Evolutionary conservation across 2,329 filamentous ascomycete species (phyloP).

Genomic region (Coccinonectria pachysandricola): DNA sequence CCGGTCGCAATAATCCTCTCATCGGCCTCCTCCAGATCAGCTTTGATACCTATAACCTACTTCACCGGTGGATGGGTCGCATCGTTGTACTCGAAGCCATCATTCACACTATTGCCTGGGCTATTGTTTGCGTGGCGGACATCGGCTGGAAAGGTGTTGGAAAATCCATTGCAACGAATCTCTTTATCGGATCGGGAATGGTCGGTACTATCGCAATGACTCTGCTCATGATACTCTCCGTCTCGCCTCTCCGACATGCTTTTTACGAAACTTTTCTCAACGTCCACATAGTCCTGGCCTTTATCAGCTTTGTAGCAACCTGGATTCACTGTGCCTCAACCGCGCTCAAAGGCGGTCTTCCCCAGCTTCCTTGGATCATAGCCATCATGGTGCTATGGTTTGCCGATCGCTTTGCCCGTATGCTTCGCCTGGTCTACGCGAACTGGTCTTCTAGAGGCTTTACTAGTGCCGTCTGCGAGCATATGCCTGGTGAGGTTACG

Average conservation of each 20-base stretch:
- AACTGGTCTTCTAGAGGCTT: slow-evolving; percentile 52
- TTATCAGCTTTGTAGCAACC: slow-evolving; percentile 57
- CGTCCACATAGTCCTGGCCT: slow-evolving; percentile 67
- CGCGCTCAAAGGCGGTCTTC: slow-evolving; percentile 51
- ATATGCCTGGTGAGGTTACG: slow-evolving; percentile 58
- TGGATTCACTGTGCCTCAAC: slow-evolving; percentile 70
- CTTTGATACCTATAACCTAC: slow-evolving; percentile 88
- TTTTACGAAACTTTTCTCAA: slow-evolving; percentile 97
- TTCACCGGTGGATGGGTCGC: slow-evolving; percentile 64
- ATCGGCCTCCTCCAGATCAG: slow-evolving; percentile 74
- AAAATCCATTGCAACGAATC: slow-evolving; percentile 42
- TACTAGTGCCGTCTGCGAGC: slow-evolving; percentile 56
- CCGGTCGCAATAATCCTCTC: slow-evolving; percentile 85
- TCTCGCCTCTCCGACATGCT: slow-evolving; percentile 77
- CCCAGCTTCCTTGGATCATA: slow-evolving; percentile 66
- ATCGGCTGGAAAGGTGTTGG: slow-evolving; percentile 51
- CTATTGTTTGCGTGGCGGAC: slow-evolving; percentile 57
- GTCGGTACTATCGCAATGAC: slow-evolving; percentile 51
- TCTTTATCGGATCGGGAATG: slow-evolving; percentile 57
- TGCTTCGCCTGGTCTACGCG: slow-evolving; percentile 52
- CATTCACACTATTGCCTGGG: slow-evolving; percentile 64
- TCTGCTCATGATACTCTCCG: slow-evolving; percentile 57
- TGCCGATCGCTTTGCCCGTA: slow-evolving; percentile 55
- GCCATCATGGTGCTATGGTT: slow-evolving; percentile 69
- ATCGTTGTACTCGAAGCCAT: slow-evolving; percentile 59